Percentiles rank a stretch among this genome's conserved stretches.
Evolutionary conservation across 768 basidiomycete species (phyloP).

Genomic region (Macrolepiota albuminosa): DNA sequence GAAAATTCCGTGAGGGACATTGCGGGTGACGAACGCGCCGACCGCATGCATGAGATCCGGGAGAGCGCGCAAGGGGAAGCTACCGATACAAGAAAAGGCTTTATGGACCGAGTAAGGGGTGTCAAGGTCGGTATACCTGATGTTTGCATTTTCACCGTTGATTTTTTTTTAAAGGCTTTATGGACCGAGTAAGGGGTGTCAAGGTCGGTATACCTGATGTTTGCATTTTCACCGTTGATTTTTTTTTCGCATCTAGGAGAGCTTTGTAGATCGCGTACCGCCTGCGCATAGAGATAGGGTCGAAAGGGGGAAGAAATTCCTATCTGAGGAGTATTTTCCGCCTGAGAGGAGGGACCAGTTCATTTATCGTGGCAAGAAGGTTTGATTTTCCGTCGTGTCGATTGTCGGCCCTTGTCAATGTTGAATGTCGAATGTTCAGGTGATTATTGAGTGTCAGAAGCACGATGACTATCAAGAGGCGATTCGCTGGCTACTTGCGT

Average conservation of each 20-base stretch:
- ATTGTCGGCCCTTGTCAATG: not conserved
- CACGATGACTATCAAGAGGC: conserved; percentile 87
- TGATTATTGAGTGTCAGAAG: conserved; percentile 88
- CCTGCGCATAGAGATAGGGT: conserved; percentile 61
- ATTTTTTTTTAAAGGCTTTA: conserved; percentile 20
- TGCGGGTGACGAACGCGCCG: conserved; percentile 7
- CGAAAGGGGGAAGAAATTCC: conserved; percentile 59
- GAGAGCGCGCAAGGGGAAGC: conserved; percentile 10
- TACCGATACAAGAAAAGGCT: conserved; percentile 28
- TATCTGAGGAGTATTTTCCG: conserved; percentile 85
- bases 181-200: conserved; percentile 21
- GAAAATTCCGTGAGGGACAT: conserved; percentile 6
- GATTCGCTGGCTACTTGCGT: conserved; percentile 66
- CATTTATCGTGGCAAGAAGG: conserved; percentile 92
- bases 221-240: conserved; percentile 15
- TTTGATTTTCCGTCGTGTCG: conserved; percentile 16
- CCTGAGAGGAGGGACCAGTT: conserved; percentile 88
- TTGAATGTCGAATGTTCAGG: conserved; percentile 28
- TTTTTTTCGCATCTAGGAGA: conserved; percentile 16
- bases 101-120: conserved; percentile 29
- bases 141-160: conserved; percentile 18
- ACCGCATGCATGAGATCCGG: conserved; percentile 16
- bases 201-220: conserved; percentile 28
- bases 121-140: conserved; percentile 29
- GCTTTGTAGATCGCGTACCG: conserved; percentile 49